Evolutionary conservation across 148 eudicot species (phyloP).

Genomic region (Euryodendron excelsum): DNA sequence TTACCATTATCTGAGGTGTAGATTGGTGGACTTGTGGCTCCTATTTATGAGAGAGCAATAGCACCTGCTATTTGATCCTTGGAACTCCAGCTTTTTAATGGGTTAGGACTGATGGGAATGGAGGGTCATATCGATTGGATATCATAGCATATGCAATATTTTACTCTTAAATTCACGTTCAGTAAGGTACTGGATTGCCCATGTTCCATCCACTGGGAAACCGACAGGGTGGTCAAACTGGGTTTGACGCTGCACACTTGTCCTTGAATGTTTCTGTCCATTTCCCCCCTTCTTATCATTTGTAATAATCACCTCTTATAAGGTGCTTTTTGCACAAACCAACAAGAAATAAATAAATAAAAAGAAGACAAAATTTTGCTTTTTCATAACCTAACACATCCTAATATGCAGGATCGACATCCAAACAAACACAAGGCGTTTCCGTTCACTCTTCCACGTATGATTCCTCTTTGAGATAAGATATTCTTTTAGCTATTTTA

Average conservation of each 20-base stretch:
- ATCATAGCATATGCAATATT: neutral
- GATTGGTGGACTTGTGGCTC: neutral
- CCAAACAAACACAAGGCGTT: conserved; percentile 80
- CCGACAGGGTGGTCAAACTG: neutral
- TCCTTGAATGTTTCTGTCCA: neutral
- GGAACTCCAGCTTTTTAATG: neutral
- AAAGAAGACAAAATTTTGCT: neutral
- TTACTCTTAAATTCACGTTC: neutral
- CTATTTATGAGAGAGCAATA: conserved; percentile 4
- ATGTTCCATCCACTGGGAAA: neutral
- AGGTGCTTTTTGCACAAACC: neutral
- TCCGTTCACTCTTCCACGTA: conserved; percentile 78
- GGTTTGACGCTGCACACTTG: neutral
- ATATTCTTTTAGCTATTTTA: neutral
- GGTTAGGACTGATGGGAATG: neutral
- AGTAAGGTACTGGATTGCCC: neutral
- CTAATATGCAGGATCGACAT: conserved; percentile 69
- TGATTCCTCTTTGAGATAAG: conserved; percentile 4
- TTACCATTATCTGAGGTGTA: neutral
- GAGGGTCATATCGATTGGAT: neutral
- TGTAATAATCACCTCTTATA: neutral
- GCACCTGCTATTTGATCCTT: neutral
- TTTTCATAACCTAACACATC: neutral
- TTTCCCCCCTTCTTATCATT: neutral
- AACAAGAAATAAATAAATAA: neutral